Conservation (phyloP, 768 basidiomycete genomes). For the Dentipellis fragilis region DNA sequence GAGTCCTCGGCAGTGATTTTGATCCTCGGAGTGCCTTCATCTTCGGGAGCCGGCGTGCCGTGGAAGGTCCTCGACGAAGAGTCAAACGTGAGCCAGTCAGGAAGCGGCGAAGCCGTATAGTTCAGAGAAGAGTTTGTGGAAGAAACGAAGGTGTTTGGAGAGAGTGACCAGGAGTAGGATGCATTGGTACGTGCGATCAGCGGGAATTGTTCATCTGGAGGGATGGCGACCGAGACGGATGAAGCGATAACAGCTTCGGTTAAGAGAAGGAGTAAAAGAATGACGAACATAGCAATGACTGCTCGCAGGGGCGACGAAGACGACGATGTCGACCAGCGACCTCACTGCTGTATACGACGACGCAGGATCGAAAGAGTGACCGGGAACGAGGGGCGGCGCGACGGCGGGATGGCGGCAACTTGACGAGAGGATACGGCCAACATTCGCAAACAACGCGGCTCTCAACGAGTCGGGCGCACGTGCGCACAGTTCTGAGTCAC, state of each 20-base stretch:
- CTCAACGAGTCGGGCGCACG: not conserved
- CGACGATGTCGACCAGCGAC: conserved; percentile 20
- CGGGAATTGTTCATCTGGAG: conserved; percentile 67
- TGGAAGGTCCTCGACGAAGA: conserved; percentile 44
- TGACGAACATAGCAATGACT: conserved; percentile 49
- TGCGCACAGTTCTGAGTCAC: not conserved
- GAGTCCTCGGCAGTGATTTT: conserved; percentile 54
- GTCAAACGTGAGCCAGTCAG: conserved; percentile 74
- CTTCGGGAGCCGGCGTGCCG: conserved; percentile 54
- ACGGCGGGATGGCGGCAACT: not conserved
- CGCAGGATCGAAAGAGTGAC: conserved; percentile 5
- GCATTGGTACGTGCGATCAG: conserved; percentile 59
- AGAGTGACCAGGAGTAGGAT: conserved; percentile 62
- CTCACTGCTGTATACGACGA: conserved; percentile 12
- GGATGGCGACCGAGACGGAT: conserved; percentile 38
- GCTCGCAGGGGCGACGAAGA: conserved; percentile 11
- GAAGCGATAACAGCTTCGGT: conserved; percentile 37
- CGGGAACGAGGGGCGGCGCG: not conserved
- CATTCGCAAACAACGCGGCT: not conserved
- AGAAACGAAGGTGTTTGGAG: conserved; percentile 53
- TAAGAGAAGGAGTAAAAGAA: conserved; percentile 46
- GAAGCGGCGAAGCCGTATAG: conserved; percentile 50
- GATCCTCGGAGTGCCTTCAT: conserved; percentile 55
- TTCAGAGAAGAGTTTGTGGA: conserved; percentile 29
- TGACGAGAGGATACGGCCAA: not conserved